Evolutionary conservation across 768 basidiomycete genomes (phyloP).

Genomic region (Cantharellus cinnabarinus): DNA sequence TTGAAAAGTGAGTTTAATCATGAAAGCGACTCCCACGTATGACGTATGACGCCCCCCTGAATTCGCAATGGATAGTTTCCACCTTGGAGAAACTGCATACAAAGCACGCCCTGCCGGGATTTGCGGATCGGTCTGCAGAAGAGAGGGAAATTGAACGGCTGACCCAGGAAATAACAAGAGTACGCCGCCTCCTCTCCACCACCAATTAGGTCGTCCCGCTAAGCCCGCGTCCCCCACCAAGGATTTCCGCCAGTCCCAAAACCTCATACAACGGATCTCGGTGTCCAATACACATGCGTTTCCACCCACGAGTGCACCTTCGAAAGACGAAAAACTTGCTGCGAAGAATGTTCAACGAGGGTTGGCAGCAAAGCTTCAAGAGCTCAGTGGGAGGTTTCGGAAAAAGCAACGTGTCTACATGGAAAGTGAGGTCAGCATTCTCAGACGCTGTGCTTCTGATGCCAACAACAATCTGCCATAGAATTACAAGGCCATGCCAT

Average conservation of each 20-base stretch:
- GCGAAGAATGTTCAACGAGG: slow-evolving; percentile 91
- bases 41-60: background rate
- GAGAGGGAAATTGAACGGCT: slow-evolving; percentile 81
- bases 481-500: slow-evolving; percentile 94
- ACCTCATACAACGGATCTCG: slow-evolving; percentile 55
- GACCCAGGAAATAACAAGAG: slow-evolving; percentile 76
- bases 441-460: background rate
- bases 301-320: slow-evolving; percentile 32
- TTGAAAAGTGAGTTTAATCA: slow-evolving; percentile 47
- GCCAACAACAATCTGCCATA: slow-evolving; percentile 16
- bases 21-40: background rate
- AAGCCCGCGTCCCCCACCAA: slow-evolving; percentile 11
- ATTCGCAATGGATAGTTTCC: slow-evolving; percentile 32
- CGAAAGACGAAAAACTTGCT: slow-evolving; percentile 30
- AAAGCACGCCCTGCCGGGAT: slow-evolving; percentile 88
- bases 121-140: slow-evolving; percentile 83
- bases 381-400: slow-evolving; percentile 74
- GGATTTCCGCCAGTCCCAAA: slow-evolving; percentile 40
- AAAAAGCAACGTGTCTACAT: slow-evolving; percentile 98
- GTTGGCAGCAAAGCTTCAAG: slow-evolving; percentile 90
- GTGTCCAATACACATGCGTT: slow-evolving; percentile 26
- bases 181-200: slow-evolving; percentile 16
- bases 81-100: slow-evolving; percentile 88
- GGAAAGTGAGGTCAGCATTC: slow-evolving; percentile 55
- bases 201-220: background rate